These are phyloP conservation scores for Metschnikowia drakensbergensis DNA, from an alignment of 805 yeast genomes.

Conservation along the genomic window DNA sequence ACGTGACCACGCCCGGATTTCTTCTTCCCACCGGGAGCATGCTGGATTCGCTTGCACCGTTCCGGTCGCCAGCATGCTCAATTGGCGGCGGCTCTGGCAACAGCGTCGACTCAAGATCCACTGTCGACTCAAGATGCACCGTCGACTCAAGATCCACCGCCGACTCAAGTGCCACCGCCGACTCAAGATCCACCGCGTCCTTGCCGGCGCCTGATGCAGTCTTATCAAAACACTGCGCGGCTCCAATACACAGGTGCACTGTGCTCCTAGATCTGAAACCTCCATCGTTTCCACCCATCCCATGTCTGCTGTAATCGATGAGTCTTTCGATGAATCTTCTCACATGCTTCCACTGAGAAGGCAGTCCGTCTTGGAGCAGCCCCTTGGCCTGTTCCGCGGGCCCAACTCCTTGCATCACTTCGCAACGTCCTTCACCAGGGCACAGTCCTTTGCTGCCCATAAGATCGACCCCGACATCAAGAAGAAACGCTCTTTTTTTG, in stretches of 20 bases:
- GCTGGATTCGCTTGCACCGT: no score
- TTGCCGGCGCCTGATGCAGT: neutral
- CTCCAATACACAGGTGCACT: neutral
- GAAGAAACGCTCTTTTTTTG: conserved; percentile 60
- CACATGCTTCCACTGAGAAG: conserved; percentile 12
- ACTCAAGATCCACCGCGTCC: neutral
- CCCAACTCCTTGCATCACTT: conserved; percentile 70
- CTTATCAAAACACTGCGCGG: conserved; percentile 4
- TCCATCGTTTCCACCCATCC: neutral
- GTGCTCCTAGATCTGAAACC: neutral
- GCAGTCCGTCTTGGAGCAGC: conserved; percentile 26
- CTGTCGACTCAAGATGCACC: no score
- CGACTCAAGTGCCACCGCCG: no score
- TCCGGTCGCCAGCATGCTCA: no score
- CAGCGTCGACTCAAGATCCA: no score
- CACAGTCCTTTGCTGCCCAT: conserved; percentile 53
- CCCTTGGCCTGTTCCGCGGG: conserved; percentile 58
- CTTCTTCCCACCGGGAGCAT: no score
- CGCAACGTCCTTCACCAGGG: conserved; percentile 75
- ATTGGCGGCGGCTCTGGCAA: no score
- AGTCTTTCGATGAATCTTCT: conserved; percentile 11
- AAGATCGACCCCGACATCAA: conserved; percentile 51
- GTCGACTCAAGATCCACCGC: neutral
- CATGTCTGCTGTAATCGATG: conserved; percentile 15
- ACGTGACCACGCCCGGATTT: no score